These are phyloP conservation scores for Cutaneotrichosporon cutaneum DNA, from an alignment of 1,284 basidiomycete genomes.

Conservation along the genomic window DNA sequence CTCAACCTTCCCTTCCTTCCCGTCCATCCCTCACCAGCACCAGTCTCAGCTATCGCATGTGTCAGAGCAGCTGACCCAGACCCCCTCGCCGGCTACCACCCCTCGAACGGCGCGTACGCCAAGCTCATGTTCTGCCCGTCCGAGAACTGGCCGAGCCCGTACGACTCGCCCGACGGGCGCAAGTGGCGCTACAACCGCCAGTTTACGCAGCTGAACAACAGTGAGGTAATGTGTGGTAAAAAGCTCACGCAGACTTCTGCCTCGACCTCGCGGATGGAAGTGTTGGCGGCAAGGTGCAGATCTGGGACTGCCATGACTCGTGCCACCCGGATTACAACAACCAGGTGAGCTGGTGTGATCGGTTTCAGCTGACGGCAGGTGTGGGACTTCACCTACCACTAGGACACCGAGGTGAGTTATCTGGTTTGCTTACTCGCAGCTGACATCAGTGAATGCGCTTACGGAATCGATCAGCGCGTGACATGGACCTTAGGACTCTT, in stretches of 20 bases:
- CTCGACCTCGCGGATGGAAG: constrained; percentile 7
- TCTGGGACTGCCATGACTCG: constrained; percentile 4
- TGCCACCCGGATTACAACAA: constrained; percentile 1
- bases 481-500: neutral
- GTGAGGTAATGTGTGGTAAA: neutral
- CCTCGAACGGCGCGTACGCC: neutral
- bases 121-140: constrained; percentile 5
- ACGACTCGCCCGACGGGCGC: constrained; percentile 4
- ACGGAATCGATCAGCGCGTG: too few species aligned
- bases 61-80: neutral
- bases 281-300: constrained; percentile 6
- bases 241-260: constrained; percentile 7
- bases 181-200: neutral
- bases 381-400: constrained; percentile 6
- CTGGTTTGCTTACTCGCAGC: too few species aligned
- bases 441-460: neutral
- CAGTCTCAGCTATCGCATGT: neutral
- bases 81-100: neutral
- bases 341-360: neutral
- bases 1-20: too few species aligned
- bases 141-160: constrained; percentile 6
- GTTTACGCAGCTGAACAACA: neutral
- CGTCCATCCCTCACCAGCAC: neutral
- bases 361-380: neutral
- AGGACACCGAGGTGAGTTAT: too few species aligned